Percentiles rank a stretch among this genome's conserved stretches.
Evolutionary conservation across 371 early-diverging fungal species (phyloP).

Genomic region (Mucor indicus): DNA sequence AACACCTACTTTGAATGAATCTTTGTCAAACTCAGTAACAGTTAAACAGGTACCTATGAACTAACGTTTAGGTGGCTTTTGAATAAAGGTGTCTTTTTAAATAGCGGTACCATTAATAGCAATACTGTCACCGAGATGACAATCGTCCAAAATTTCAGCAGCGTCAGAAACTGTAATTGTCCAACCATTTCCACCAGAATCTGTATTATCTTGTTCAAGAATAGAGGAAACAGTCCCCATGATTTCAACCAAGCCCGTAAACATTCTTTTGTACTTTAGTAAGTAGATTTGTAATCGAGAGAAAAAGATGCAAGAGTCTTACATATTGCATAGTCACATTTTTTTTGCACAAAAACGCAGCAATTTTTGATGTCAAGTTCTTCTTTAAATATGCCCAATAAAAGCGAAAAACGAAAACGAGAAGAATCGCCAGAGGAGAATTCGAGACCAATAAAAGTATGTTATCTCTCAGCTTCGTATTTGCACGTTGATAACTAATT

Average conservation of each 20-base stretch:
- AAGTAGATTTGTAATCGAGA: neutral
- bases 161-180: constrained; percentile 79
- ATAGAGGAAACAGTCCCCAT: constrained; percentile 78
- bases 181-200: constrained; percentile 85
- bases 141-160: constrained; percentile 73
- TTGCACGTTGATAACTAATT: no score
- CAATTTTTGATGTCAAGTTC: no score
- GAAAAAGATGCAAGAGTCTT: no score
- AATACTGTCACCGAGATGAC: constrained; percentile 93
- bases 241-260: constrained; percentile 94
- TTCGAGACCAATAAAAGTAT: constrained; percentile 10
- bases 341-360: no score
- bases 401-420: constrained; percentile 23
- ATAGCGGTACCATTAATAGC: constrained; percentile 78
- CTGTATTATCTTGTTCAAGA: constrained; percentile 63
- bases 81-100: neutral
- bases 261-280: constrained; percentile 56
- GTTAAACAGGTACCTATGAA: constrained; percentile 88
- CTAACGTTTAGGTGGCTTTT: neutral
- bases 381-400: no score
- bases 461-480: neutral
- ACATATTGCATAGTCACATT: no score
- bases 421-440: constrained; percentile 5
- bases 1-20: constrained; percentile 86
- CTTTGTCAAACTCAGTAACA: constrained; percentile 84